Base-by-base conservation (phyloP, 805 yeast genomes). In the Starmerella sp. region DNA sequence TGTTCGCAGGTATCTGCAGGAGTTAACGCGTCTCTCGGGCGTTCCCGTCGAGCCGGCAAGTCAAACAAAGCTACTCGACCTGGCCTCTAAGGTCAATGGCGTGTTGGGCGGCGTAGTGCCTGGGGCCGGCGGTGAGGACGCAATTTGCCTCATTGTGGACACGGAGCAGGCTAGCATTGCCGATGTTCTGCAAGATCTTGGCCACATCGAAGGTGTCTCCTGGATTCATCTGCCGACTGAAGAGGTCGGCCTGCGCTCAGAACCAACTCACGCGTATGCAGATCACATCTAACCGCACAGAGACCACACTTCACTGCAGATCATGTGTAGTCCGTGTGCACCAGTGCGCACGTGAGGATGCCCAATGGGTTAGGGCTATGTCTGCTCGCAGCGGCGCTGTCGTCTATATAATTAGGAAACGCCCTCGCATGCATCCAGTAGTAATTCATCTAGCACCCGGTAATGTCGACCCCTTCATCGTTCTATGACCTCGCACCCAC, bases 111-210 rank as follows among this genome's bases (percentile, higher is more conserved):
- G 96, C n/a, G 90, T 93, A 36, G 95, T 93, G 4, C 98, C 98
- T 0, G 98, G 98, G 2, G 98, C 98, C 0, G 98, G 98, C 31
- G 98, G 98, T 0, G 85, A 82, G 66, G 98, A 93, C 72, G 98
- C 98, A 0, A 79, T 93, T 17, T 79, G 95, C 54, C 64, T 91
- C 31, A 68, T 93, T 31, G 83, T 84, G 2, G 74, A 77, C 1
- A 79, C 77, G 31, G 64, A 68, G 1, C 67, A 77, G 2, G 66
- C 77, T 3, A 67, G 63, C 2, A 4, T 39, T 6, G 2, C 57
- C 62, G 10, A n/a, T 5, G 17, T 48, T 10, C 43, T 60, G 15
- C 31, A n/a, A 11, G 56, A 52, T 6, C 52, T 61, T 44, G 58
- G 59, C 54, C 30, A 51, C 7, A 70, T 72, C 38, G 39, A 54